Evolutionary conservation across 306 rosid genomes (phyloP), one percentile per base, ranked within the genome.

Genomic region (Fragaria nilgerrensis): DNA sequence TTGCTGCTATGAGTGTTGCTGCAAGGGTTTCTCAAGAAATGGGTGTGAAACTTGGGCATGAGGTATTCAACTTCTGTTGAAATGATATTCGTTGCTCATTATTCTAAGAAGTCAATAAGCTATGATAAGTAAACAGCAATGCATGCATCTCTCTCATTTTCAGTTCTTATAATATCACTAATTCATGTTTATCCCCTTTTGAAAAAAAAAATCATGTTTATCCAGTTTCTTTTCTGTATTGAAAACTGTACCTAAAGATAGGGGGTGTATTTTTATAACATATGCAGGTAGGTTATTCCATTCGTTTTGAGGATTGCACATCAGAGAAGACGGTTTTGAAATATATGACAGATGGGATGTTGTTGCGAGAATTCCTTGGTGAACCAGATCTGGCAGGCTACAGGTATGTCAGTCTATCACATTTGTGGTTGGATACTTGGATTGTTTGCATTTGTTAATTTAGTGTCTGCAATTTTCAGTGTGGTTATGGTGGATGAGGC

Each of bases 401-500:
- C 78, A 94, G 97, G 98, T 92, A 87, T 8, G 78, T 36, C 58
- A n/a, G 78, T 73, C 4, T 41, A 17, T 70, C 72, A 39, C 39
- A 37, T 78, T 80, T 68, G 16, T 74, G 29, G 56, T 85, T 70
- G 16, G 13, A 65, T 52, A 62, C 81, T 76, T 87, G 49, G 53
- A 76, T 78, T 27, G 52, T 16, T 48, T 76, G 16, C 4, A 3
- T 19, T 72, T 47, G 27, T 68, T 87, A 70, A 74, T 87, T 79
- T 47, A 61, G 27, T 77, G 50, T 80, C 61, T 78, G 64, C 64
- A 74, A 82, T 64, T 79, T 80, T 80, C 82, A 95, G 99, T 88
- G 97, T 95, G 82, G 90, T 92, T 81, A 95, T 95, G 99, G 97
- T 95, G 90, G 99, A 95, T 76, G 99, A 95, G 93, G 99, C 97